Evolutionary conservation across 1,139 yeast genomes (phyloP).

Genomic region (Blastobotrys buckinghamii): DNA sequence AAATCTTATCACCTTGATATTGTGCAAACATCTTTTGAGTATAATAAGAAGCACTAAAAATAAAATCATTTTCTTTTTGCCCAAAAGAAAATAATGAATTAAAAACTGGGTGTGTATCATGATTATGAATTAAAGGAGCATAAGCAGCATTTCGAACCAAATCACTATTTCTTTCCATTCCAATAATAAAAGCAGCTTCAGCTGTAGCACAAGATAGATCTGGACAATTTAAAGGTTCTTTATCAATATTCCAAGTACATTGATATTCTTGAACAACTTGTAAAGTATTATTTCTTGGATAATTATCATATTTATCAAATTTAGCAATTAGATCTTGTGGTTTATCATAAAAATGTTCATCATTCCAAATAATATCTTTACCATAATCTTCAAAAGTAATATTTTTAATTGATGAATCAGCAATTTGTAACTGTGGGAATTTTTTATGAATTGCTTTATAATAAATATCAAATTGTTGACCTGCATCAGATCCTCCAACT

Average conservation of each 20-base stretch:
- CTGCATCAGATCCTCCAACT: background rate
- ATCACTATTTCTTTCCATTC: conserved; percentile 12
- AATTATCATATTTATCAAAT: conserved; percentile 9
- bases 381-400: conserved; percentile 4
- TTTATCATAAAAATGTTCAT: conserved; percentile 7
- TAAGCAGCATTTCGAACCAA: conserved; percentile 3
- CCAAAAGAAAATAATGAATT: conserved; percentile 7
- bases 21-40: conserved; percentile 8
- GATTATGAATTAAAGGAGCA: background rate
- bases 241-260: background rate
- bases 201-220: conserved; percentile 2
- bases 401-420: conserved; percentile 4
- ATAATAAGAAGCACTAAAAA: conserved; percentile 4
- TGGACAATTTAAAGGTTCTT: background rate
- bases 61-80: background rate
- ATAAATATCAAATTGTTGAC: conserved; percentile 1
- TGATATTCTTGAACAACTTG: conserved; percentile 7
- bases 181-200: conserved; percentile 11
- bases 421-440: conserved; percentile 7
- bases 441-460: conserved; percentile 9
- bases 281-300: conserved; percentile 8
- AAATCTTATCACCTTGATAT: conserved; percentile 10
- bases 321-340: conserved; percentile 3
- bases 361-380: conserved; percentile 6
- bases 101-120: background rate